Conservation (phyloP, 169 alveolate genomes). For the Perkinsus marinus region DNA sequence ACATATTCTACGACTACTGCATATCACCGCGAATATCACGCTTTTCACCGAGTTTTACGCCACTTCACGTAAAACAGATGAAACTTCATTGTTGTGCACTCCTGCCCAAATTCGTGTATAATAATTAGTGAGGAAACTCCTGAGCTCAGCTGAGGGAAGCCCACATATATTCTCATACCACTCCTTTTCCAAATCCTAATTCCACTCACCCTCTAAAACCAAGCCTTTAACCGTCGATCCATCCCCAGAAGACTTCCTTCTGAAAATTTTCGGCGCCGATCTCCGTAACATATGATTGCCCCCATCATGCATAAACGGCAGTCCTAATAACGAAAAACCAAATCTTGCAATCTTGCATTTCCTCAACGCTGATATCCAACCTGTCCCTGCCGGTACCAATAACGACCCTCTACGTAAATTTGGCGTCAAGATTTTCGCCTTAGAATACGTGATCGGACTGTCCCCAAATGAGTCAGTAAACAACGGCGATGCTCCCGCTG, state of each 20-base stretch:
- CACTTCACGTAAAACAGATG: no score
- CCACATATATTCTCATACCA: no score
- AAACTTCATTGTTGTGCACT: no score
- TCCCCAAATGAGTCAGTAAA: not conserved
- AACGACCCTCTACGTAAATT: not conserved
- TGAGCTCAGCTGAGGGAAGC: no score
- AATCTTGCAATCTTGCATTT: not conserved
- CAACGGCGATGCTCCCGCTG: not conserved
- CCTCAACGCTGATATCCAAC: not conserved
- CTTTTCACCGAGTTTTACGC: no score
- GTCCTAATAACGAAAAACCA: not conserved
- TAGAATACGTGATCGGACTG: not conserved
- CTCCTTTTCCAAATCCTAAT: not conserved
- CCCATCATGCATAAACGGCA: no score
- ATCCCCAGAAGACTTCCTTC: not conserved
- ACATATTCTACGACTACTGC: no score
- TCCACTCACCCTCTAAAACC: not conserved
- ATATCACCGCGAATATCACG: no score
- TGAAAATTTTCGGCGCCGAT: not conserved
- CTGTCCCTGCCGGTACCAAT: not conserved
- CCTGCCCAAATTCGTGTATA: no score
- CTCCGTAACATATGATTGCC: not conserved
- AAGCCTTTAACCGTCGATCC: not conserved
- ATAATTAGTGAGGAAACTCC: no score
- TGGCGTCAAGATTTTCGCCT: not conserved